A percentile compares a stretch with the other conserved stretches of the same genome.
These are phyloP conservation scores for Ottelia alismoides DNA, from an alignment of 106 monocot species.

Conservation along the genomic window DNA sequence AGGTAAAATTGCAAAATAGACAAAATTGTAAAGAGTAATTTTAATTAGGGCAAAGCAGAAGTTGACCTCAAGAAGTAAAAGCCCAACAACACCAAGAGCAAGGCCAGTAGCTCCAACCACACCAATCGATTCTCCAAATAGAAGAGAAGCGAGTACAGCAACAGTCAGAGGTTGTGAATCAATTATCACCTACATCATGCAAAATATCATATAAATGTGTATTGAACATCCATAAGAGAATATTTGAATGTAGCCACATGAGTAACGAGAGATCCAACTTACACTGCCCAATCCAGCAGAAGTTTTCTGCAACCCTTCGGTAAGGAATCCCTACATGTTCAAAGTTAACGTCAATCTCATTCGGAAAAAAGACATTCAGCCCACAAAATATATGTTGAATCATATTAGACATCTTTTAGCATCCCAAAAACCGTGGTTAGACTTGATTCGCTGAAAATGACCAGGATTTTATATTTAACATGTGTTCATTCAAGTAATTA, in stretches of 20 bases:
- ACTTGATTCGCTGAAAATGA: too few species aligned
- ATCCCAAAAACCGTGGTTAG: too few species aligned
- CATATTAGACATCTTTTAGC: too few species aligned
- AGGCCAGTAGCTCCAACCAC: constrained; percentile 63
- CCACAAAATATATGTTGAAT: too few species aligned
- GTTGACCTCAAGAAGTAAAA: constrained; percentile 90
- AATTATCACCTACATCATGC: constrained; percentile 67
- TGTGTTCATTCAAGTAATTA: too few species aligned
- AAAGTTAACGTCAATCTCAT: too few species aligned
- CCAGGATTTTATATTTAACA: too few species aligned
- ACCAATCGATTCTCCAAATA: constrained; percentile 96
- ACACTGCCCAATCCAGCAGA: constrained; percentile 97
- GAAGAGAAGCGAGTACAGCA: constrained; percentile 67
- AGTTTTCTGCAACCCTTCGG: constrained; percentile 90
- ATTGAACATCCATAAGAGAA: not conserved
- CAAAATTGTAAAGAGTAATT: too few species aligned
- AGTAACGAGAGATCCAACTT: constrained; percentile 9
- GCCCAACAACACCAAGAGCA: constrained; percentile 78
- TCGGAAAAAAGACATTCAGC: too few species aligned
- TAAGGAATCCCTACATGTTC: constrained; percentile 96
- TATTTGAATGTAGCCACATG: not conserved
- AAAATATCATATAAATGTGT: too few species aligned
- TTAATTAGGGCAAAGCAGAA: too few species aligned
- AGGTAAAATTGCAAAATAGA: too few species aligned
- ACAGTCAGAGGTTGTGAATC: constrained; percentile 98